These are phyloP conservation scores for Coleophoma cylindrospora DNA, from an alignment of 2,329 filamentous ascomycete species.

Conservation along the genomic window DNA sequence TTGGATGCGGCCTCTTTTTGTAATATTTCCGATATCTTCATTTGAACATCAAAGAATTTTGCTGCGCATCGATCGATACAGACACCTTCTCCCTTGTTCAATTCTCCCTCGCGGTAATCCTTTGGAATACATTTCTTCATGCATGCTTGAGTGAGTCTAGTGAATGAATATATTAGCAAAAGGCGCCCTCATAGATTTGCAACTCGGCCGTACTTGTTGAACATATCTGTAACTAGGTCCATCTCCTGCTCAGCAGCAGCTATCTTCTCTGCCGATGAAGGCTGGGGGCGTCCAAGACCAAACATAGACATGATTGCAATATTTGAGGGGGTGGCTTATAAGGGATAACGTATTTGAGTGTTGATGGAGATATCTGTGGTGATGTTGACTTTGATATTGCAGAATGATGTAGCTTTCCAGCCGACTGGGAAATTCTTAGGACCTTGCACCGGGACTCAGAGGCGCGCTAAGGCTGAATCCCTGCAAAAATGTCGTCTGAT, in stretches of 20 bases:
- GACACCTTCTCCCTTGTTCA: slow-evolving; percentile 98
- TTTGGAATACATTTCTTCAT: slow-evolving; percentile 88
- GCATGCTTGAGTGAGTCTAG: slow-evolving; percentile 81
- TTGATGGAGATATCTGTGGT: slow-evolving; percentile 1
- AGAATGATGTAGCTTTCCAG: slow-evolving; percentile 5
- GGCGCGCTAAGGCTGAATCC: slow-evolving; percentile 4
- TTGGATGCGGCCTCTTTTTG: slow-evolving; percentile 75
- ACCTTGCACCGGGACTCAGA: slow-evolving; percentile 10
- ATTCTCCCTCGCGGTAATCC: slow-evolving; percentile 90
- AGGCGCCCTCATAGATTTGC: too few species aligned
- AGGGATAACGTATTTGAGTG: background rate
- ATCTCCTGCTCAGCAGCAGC: slow-evolving; percentile 94
- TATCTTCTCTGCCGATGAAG: slow-evolving; percentile 95
- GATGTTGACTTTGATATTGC: background rate
- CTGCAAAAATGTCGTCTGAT: slow-evolving; percentile 5
- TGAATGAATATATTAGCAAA: too few species aligned
- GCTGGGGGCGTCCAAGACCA: slow-evolving; percentile 71
- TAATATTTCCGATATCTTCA: slow-evolving; percentile 97
- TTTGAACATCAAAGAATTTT: slow-evolving; percentile 98
- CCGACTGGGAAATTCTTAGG: slow-evolving; percentile 11
- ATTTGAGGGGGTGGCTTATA: background rate
- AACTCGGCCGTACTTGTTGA: slow-evolving; percentile 69
- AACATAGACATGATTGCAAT: slow-evolving; percentile 62
- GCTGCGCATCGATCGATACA: slow-evolving; percentile 95
- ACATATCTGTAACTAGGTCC: slow-evolving; percentile 97